Evolutionary conservation across 148 eudicot species (phyloP).

Genomic region (Chenopodium quinoa): DNA sequence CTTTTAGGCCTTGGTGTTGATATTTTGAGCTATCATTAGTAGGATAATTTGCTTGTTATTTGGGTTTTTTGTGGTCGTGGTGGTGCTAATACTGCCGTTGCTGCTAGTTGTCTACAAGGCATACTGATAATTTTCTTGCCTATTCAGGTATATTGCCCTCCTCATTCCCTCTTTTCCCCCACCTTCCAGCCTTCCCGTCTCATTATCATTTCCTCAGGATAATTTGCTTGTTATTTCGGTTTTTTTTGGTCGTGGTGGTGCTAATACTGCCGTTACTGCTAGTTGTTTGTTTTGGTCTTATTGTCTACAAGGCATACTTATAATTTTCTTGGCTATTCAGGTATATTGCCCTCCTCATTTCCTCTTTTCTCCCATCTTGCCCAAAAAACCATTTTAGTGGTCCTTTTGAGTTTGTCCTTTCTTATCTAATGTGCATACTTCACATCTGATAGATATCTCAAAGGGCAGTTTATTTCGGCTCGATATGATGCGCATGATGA

Average conservation of each 20-base stretch:
- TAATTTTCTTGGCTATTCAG: too few species aligned
- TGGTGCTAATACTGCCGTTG: not conserved
- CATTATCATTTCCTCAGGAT: too few species aligned
- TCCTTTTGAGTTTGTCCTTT: too few species aligned
- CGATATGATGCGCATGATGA: constrained; percentile 76
- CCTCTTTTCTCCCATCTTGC: not conserved
- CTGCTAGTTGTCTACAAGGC: not conserved
- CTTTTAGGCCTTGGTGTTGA: not conserved
- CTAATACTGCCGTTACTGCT: not conserved
- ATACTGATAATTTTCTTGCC: too few species aligned
- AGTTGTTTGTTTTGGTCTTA: not conserved
- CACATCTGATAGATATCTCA: constrained; percentile 46
- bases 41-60: not conserved
- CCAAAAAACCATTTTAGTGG: not conserved
- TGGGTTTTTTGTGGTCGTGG: not conserved
- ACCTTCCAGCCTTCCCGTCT: not conserved
- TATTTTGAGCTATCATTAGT: too few species aligned
- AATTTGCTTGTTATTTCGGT: too few species aligned
- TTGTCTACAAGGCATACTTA: too few species aligned
- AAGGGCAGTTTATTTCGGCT: constrained; percentile 67
- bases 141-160: not conserved
- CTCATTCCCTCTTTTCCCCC: not conserved
- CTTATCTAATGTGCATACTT: constrained; percentile 7
- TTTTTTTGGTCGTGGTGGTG: not conserved
- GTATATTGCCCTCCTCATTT: not conserved